Evolutionary conservation across 2,329 filamentous ascomycete genomes (phyloP), one percentile per base, ranked within the genome.

Genomic region (Claviceps africana): DNA sequence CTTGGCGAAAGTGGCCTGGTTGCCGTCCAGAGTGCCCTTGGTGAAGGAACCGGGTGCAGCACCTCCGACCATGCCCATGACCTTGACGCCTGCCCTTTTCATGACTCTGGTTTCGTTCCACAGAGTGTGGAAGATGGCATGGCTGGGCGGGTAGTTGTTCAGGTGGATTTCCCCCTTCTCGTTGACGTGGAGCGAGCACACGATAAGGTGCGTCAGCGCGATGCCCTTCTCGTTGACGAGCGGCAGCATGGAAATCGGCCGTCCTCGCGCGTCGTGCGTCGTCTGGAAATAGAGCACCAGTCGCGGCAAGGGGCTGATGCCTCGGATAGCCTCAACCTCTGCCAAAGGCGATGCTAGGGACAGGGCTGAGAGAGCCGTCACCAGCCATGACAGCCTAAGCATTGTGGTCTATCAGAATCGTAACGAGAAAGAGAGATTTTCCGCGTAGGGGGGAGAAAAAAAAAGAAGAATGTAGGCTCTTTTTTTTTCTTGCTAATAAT

Each of bases 41-140:
- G 53, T 45, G 50, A 78, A 95, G 1, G 81, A 84, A 3, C 88
- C 89, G 50, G 77, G 75, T 0, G 87, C 87, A 1, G 88, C 88
- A 1, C 88, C 88, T 22, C 88, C 88, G 0, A 95, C 71, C 86
- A 95, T 93, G 44, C 81, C 86, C 62, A 94, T 74, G 1, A 95
- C 79, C 59, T 83, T 88, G 56, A 94, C 75, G 21, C 87, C 88
- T 2, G 74, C 74, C 0, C 74, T 75, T 64, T 90, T 83, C n/a
- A 94, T 69, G 59, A 81, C 72, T 1, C 74, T 72, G 5, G 86
- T 78, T 64, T 95, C 88, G 21, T 76, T 74, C 87, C 88, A 95
- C 10, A 95, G 72, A 0, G 78, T 77, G n/a, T 76, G 70, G 64
- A 83, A 90, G 55, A 79, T 75, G 9, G 77, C 65, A 56, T 84